These are phyloP conservation scores for Penicillium hordei DNA, from an alignment of 2,329 filamentous ascomycete species.

Conservation along the genomic window DNA sequence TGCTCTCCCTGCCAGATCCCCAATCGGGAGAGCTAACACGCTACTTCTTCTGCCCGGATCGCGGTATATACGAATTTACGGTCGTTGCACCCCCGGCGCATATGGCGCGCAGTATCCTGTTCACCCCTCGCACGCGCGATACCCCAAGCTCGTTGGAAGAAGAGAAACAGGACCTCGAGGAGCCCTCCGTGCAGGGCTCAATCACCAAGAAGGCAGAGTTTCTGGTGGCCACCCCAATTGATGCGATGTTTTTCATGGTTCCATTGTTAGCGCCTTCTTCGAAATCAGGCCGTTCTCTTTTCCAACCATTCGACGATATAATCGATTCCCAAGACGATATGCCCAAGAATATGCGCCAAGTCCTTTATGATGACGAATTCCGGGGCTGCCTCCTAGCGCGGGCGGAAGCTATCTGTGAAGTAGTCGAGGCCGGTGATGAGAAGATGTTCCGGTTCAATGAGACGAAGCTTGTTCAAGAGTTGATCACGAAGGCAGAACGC, in stretches of 20 bases:
- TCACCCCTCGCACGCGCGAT: slow-evolving; percentile 37
- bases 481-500: slow-evolving; percentile 69
- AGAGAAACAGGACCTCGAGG: slow-evolving; percentile 15
- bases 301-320: slow-evolving; percentile 52
- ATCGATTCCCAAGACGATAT: slow-evolving; percentile 47
- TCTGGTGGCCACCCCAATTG: slow-evolving; percentile 79
- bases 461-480: slow-evolving; percentile 63
- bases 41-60: slow-evolving; percentile 60
- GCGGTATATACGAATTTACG: slow-evolving; percentile 63
- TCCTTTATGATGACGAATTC: slow-evolving; percentile 44
- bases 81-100: slow-evolving; percentile 53
- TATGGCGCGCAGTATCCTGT: slow-evolving; percentile 56
- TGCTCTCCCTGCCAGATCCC: slow-evolving; percentile 58
- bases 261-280: slow-evolving; percentile 62
- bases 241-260: slow-evolving; percentile 79
- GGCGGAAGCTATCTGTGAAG: slow-evolving; percentile 73
- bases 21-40: slow-evolving; percentile 49
- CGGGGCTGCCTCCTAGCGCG: slow-evolving; percentile 58
- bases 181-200: slow-evolving; percentile 43
- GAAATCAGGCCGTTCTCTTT: slow-evolving; percentile 44
- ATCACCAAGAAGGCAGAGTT: slow-evolving; percentile 69
- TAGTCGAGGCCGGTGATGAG: slow-evolving; percentile 78
- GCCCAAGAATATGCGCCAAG: slow-evolving; percentile 42
- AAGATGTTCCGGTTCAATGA: slow-evolving; percentile 79
- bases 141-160: slow-evolving; percentile 6